Percentiles rank a stretch among this genome's conserved stretches.
These are phyloP conservation scores for Amniculicola lignicola DNA, from an alignment of 495 filamentous ascomycete genomes.

Conservation along the genomic window DNA sequence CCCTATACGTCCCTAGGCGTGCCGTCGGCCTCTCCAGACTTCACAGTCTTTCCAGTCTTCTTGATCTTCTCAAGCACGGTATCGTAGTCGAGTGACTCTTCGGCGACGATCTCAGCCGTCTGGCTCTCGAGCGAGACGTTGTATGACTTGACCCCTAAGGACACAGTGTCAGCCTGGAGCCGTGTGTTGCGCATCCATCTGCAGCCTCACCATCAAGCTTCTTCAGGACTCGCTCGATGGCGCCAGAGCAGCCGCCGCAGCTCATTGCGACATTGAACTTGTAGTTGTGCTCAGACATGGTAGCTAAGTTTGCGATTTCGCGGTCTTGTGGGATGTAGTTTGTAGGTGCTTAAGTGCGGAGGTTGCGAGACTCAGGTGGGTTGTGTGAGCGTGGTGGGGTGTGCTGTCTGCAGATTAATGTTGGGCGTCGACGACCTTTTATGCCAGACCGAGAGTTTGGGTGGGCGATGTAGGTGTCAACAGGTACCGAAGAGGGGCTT, in stretches of 20 bases:
- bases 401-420: not conserved
- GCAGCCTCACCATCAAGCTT: constrained; percentile 73
- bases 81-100: constrained; percentile 63
- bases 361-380: not conserved
- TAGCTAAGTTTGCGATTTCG: constrained; percentile 20
- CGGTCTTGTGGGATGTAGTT: not conserved
- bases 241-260: constrained; percentile 68
- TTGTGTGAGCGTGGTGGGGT: not conserved
- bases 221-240: constrained; percentile 88
- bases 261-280: constrained; percentile 68
- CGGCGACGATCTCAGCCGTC: constrained; percentile 68
- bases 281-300: constrained; percentile 64
- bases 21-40: constrained; percentile 61
- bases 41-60: constrained; percentile 94
- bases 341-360: not conserved
- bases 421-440: constrained; percentile 11
- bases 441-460: not conserved
- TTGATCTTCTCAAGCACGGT: constrained; percentile 82
- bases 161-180: not conserved
- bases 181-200: no score
- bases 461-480: no score
- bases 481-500: constrained; percentile 1
- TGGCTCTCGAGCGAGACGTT: constrained; percentile 82
- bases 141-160: constrained; percentile 76
- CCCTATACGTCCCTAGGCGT: constrained; percentile 21